Evolutionary conservation across 305 asterid genomes (phyloP), one percentile per base, ranked within the genome.

Genomic region (Fraxinus latifolia): DNA sequence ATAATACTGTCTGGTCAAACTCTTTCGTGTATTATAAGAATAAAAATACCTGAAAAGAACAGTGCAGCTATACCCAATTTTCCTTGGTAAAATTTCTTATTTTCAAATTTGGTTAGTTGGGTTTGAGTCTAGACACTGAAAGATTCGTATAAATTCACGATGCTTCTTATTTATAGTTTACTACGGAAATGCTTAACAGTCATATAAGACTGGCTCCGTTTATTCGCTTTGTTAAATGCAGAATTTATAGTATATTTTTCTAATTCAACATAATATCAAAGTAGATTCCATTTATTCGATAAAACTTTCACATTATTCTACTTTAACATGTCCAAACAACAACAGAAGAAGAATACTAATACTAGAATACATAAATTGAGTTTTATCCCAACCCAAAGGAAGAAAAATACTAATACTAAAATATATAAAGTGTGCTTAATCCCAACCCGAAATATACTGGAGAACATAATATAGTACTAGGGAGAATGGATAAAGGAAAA

Each of bases 401-500:
- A 60, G 70, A 60, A 60, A 58, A 58, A 58, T 58, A 58, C 29
- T 19, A 6, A 17, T 17, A 19, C 29, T 58, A 21, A 11, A 39
- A n/a, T 14, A n/a, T 5, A 17, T 19, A 7, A 5, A 77, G 27
- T n/a, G 25, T 27, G 50, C 32, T 53, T 55, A 83, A 25, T 5
- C 77, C 87, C 84, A 82, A 7, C 72, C 84, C 47, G 39, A 77
- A 23, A 84, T 36, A 77, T 81, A 76, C 39, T 84, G 90, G 6
- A 77, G 81, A 77, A 80, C 44, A 83, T 80, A 85, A 60, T 83
- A 87, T 78, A 86, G 77, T 4, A 73, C 76, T 36, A 87, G 62
- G 31, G 92, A 83, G 37, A 87, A 71, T 2, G 90, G 88, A 80
- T 86, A 87, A 7, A 89, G 87, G 68, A 80, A 47, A 85, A 87